Conservation (phyloP, 768 basidiomycete genomes). For the Boletus vermiculosoides region DNA sequence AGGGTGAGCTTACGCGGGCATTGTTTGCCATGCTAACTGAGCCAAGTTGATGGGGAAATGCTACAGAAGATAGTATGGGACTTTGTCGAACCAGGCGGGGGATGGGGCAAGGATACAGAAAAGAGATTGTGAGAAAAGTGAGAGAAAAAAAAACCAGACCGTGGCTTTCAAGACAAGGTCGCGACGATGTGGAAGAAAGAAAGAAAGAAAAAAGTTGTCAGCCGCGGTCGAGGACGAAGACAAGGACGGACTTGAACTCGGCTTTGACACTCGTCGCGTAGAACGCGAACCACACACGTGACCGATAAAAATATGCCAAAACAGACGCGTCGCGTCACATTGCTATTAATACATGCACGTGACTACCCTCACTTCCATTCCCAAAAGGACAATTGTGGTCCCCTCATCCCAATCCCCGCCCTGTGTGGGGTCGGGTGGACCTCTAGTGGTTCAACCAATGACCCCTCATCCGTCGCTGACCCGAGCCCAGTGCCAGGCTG, state of each 20-base stretch:
- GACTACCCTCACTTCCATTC: conserved; percentile 35
- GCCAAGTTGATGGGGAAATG: conserved; percentile 20
- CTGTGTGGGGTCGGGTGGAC: conserved; percentile 43
- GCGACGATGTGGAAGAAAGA: conserved; percentile 19
- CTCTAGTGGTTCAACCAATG: conserved; percentile 60
- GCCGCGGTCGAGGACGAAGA: conserved; percentile 34
- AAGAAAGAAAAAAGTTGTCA: conserved; percentile 32
- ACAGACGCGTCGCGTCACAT: conserved; percentile 37
- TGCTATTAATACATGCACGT: not conserved
- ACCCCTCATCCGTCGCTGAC: no score
- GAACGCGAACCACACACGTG: conserved; percentile 42
- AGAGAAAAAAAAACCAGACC: conserved; percentile 31
- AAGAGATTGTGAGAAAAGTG: conserved; percentile 34
- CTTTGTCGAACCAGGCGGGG: conserved; percentile 10
- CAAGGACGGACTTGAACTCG: conserved; percentile 20
- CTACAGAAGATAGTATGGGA: conserved; percentile 19
- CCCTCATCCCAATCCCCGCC: conserved; percentile 54
- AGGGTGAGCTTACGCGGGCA: conserved; percentile 48
- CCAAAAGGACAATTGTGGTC: conserved; percentile 6
- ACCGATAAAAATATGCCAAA: conserved; percentile 33
- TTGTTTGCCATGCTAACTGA: conserved; percentile 53
- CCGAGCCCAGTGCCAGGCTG: conserved; percentile 51
- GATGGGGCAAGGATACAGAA: conserved; percentile 16
- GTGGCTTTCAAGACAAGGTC: conserved; percentile 25
- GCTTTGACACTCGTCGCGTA: conserved; percentile 29